Conservation (phyloP, 2,329 filamentous ascomycete species). For the Diaporthe helianthi region DNA sequence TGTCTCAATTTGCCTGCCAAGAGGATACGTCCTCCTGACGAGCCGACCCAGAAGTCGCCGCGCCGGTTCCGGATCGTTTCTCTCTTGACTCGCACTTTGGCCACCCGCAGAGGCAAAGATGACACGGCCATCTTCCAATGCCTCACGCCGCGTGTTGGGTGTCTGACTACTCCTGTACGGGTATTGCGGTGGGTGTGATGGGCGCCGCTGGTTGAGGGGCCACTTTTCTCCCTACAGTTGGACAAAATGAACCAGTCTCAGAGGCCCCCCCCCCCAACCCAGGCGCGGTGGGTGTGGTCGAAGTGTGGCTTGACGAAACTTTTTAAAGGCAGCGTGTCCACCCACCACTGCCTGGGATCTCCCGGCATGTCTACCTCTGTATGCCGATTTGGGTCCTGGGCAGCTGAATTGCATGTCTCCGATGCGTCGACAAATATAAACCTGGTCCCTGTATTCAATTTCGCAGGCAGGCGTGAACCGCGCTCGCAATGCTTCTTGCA, state of each 20-base stretch:
- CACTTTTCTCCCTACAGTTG: conserved; percentile 25
- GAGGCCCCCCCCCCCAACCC: background rate
- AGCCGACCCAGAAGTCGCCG: conserved; percentile 21
- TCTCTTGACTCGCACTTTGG: conserved; percentile 27
- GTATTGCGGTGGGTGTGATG: conserved; percentile 18
- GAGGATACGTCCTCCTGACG: conserved; percentile 8
- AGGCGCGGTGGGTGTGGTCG: conserved; percentile 13
- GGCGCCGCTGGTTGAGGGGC: conserved; percentile 13
- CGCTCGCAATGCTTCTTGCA: conserved; percentile 12
- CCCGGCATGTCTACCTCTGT: conserved; percentile 18
- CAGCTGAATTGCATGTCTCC: conserved; percentile 23
- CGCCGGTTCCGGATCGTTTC: conserved; percentile 28
- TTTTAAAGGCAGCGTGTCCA: conserved; percentile 16
- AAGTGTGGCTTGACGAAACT: conserved; percentile 21
- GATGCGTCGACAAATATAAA: background rate
- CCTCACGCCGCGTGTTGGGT: background rate
- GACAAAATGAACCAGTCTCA: conserved; percentile 19
- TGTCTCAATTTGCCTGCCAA: conserved; percentile 23
- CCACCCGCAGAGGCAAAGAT: conserved; percentile 20
- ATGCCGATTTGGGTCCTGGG: conserved; percentile 18
- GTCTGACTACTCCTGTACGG: conserved; percentile 7
- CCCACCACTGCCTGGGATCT: conserved; percentile 20
- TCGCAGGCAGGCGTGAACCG: conserved; percentile 10
- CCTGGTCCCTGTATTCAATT: conserved; percentile 25
- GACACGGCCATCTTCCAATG: background rate